Evolutionary conservation across 208 protist genomes (phyloP).

Genomic region (Endotrypanum monterogeii): DNA sequence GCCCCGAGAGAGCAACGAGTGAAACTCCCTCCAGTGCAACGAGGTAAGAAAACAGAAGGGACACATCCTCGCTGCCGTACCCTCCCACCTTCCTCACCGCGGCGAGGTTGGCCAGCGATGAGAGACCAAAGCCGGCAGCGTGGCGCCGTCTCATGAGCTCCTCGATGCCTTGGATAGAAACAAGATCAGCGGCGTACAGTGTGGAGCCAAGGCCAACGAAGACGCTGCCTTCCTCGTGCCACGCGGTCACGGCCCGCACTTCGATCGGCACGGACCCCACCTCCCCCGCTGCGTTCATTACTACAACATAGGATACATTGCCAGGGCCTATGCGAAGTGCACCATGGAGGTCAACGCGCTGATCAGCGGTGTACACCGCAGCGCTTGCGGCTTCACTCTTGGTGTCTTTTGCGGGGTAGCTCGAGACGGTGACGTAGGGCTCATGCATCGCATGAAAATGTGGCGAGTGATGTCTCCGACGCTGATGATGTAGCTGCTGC

Average conservation of each 20-base stretch:
- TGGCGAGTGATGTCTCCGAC: constrained; percentile 4
- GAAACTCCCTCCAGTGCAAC: constrained; percentile 55
- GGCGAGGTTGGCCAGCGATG: constrained; percentile 46
- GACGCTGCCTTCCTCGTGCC: constrained; percentile 59
- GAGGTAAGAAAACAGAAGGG: constrained; percentile 58
- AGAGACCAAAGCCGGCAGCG: constrained; percentile 66
- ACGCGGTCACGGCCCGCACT: constrained; percentile 46
- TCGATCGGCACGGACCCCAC: constrained; percentile 60
- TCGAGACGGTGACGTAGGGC: constrained; percentile 23
- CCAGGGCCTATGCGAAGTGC: constrained; percentile 45
- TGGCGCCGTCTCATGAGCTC: constrained; percentile 68
- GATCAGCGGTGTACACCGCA: constrained; percentile 21
- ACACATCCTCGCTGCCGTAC: constrained; percentile 43
- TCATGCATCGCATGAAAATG: constrained; percentile 10
- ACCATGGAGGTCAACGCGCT: constrained; percentile 25
- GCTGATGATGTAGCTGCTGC: constrained; percentile 7
- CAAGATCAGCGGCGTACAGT: constrained; percentile 49
- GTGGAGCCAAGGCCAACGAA: constrained; percentile 67
- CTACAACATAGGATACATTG: constrained; percentile 58
- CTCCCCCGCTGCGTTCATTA: constrained; percentile 68
- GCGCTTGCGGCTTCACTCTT: constrained; percentile 27
- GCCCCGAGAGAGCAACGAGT: constrained; percentile 42
- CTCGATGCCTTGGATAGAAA: constrained; percentile 61
- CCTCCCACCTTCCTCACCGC: constrained; percentile 35
- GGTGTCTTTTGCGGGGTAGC: constrained; percentile 26